These are phyloP conservation scores for Aspergillus alliaceus DNA, from an alignment of 2,329 filamentous ascomycete genomes.

Conservation along the genomic window DNA sequence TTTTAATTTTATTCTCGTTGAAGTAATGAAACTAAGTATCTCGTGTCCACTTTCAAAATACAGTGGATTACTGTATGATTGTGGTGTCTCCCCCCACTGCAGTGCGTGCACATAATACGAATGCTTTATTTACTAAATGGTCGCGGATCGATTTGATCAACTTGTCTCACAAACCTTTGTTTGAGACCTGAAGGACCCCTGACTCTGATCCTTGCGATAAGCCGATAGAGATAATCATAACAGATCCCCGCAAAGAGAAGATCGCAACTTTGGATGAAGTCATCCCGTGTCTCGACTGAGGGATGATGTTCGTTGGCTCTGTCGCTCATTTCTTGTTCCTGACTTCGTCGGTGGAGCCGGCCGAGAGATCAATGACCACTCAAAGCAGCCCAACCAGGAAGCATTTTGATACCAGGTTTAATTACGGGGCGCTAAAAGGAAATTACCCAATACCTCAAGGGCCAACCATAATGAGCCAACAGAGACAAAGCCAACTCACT, in stretches of 20 bases:
- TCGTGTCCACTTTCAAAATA: background rate
- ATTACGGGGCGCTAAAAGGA: background rate
- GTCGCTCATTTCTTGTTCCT: constrained; percentile 20
- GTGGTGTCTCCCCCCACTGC: background rate
- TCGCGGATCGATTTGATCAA: background rate
- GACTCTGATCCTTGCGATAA: background rate
- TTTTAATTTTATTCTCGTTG: background rate
- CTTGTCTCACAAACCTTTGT: background rate
- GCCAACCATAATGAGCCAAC: background rate
- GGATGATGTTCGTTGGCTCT: constrained; percentile 9
- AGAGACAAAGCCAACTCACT: background rate
- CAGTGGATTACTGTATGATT: background rate
- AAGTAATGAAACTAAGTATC: background rate
- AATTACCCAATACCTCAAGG: background rate
- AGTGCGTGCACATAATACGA: background rate
- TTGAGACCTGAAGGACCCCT: background rate
- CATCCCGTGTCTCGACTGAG: constrained; percentile 12
- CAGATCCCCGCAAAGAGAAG: constrained; percentile 8
- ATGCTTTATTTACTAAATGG: background rate
- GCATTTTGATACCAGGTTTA: background rate
- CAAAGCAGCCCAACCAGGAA: background rate
- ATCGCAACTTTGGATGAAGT: constrained; percentile 15
- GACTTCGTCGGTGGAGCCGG: constrained; percentile 15
- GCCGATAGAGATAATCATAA: background rate
- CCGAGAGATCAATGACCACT: background rate